A percentile compares a stretch with the other conserved stretches of the same genome.
Conservation (phyloP, 2,329 filamentous ascomycete genomes). For the Achaetomium macrosporum region DNA sequence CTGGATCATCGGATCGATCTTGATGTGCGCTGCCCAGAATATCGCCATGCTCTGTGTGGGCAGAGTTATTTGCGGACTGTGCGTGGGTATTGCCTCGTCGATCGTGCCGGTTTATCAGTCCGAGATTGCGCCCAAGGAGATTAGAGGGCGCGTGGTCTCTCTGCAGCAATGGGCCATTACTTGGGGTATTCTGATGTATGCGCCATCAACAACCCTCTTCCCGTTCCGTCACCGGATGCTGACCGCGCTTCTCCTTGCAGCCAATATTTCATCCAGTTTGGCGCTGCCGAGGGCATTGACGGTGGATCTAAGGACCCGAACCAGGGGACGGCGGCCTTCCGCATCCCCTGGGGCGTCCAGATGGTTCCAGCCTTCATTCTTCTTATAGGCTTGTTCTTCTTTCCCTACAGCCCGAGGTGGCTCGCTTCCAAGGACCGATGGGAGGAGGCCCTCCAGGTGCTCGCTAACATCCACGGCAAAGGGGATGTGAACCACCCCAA, state of each 20-base stretch:
- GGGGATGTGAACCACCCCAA: conserved; percentile 52
- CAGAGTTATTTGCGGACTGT: conserved; percentile 64
- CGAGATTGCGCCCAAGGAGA: conserved; percentile 56
- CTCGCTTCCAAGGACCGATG: conserved; percentile 61
- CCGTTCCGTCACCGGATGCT: neutral
- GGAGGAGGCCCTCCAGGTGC: conserved; percentile 55
- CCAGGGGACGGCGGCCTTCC: conserved; percentile 50
- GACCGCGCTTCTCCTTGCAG: neutral
- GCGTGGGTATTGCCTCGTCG: conserved; percentile 68
- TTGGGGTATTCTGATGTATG: conserved; percentile 57
- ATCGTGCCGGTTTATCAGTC: conserved; percentile 66
- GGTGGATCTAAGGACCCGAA: conserved; percentile 44
- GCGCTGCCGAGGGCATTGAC: conserved; percentile 46
- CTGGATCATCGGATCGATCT: conserved; percentile 46
- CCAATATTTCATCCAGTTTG: conserved; percentile 63
- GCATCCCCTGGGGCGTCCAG: conserved; percentile 58
- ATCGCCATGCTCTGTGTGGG: conserved; percentile 67
- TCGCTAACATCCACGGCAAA: conserved; percentile 53
- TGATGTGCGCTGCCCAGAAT: conserved; percentile 58
- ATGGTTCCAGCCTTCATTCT: conserved; percentile 49
- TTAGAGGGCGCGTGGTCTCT: conserved; percentile 55
- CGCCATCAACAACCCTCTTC: neutral
- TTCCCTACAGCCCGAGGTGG: conserved; percentile 64
- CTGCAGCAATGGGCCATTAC: conserved; percentile 68
- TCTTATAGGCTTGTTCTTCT: conserved; percentile 52